Percentiles rank a stretch among this genome's conserved stretches.
These are phyloP conservation scores for Chaetomium globosum DNA, from an alignment of 2,329 filamentous ascomycete genomes.

Conservation along the genomic window DNA sequence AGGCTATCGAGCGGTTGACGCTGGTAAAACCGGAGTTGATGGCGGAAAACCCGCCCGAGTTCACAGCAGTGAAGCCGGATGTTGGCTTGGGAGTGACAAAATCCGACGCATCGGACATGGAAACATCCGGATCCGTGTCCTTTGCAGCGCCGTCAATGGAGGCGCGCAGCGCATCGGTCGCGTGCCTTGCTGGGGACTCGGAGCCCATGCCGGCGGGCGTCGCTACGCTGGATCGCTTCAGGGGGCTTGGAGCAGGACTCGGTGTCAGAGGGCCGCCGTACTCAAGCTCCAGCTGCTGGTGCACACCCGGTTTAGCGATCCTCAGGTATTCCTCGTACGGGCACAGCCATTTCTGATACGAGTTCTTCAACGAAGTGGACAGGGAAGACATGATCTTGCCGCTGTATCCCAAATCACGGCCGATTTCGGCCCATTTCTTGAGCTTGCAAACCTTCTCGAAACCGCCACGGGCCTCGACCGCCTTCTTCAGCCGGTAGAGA, in stretches of 20 bases:
- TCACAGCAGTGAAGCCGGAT: conserved; percentile 64
- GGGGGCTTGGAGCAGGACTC: conserved; percentile 66
- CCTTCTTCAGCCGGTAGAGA: conserved; percentile 93
- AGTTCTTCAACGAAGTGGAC: conserved; percentile 97
- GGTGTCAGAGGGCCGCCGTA: conserved; percentile 91
- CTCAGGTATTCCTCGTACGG: conserved; percentile 95
- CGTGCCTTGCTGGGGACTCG: conserved; percentile 67
- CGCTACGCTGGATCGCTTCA: conserved; percentile 65
- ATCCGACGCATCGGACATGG: conserved; percentile 51
- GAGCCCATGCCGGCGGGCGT: conserved; percentile 61
- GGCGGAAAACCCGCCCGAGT: conserved; percentile 68
- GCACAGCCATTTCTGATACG: conserved; percentile 93
- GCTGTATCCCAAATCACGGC: conserved; percentile 92
- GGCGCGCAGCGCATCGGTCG: conserved; percentile 57
- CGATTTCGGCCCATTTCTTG: conserved; percentile 99
- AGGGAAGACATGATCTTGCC: conserved; percentile 99
- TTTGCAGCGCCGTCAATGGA: conserved; percentile 51
- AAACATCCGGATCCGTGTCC: conserved; percentile 52
- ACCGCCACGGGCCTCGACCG: conserved; percentile 89
- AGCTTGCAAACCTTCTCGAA: conserved; percentile 96
- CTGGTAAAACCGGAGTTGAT: conserved; percentile 72
- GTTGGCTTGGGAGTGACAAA: conserved; percentile 46
- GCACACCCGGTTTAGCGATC: conserved; percentile 90
- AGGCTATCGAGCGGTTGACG: conserved; percentile 57
- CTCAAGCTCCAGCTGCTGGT: conserved; percentile 90